Percentiles rank a stretch among this genome's conserved stretches.
phyloP scores from a whole-genome alignment of 768 basidiomycete species.

The Termitomyces sp. region DNA sequence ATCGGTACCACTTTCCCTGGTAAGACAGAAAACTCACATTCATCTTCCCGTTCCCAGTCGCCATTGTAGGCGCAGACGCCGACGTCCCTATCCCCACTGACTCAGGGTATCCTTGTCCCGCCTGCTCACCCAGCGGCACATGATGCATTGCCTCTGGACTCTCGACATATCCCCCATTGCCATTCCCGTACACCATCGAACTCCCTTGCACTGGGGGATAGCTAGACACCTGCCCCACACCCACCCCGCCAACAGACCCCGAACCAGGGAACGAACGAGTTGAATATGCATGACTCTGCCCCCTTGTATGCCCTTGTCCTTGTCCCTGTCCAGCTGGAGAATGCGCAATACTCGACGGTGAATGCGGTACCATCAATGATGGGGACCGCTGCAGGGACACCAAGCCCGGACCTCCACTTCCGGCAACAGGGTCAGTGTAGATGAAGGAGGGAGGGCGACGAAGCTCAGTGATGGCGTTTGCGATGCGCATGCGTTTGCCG shows the following conservation, averaged over 20 bases:
- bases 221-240: not conserved
- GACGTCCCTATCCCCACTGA: slow-evolving; percentile 11
- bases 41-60: slow-evolving; percentile 18
- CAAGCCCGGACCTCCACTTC: not conserved
- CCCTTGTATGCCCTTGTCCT: slow-evolving; percentile 36
- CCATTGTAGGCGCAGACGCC: slow-evolving; percentile 9
- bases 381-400: slow-evolving; percentile 29
- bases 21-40: slow-evolving; percentile 11
- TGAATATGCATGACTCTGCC: slow-evolving; percentile 40
- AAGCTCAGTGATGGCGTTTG: slow-evolving; percentile 88
- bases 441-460: slow-evolving; percentile 64
- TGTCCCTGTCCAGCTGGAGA: slow-evolving; percentile 15
- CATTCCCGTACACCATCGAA: not conserved
- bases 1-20: not conserved
- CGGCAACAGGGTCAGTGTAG: slow-evolving; percentile 38
- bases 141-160: not conserved
- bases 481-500: slow-evolving; percentile 91
- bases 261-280: slow-evolving; percentile 41
- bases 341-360: slow-evolving; percentile 21
- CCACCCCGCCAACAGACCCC: slow-evolving; percentile 20
- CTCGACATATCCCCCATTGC: not conserved
- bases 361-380: not conserved
- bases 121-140: slow-evolving; percentile 13
- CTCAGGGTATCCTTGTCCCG: slow-evolving; percentile 34
- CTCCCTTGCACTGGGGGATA: not conserved